Conservation (phyloP, 805 yeast genomes). For the Nakazawaea ernobii region DNA sequence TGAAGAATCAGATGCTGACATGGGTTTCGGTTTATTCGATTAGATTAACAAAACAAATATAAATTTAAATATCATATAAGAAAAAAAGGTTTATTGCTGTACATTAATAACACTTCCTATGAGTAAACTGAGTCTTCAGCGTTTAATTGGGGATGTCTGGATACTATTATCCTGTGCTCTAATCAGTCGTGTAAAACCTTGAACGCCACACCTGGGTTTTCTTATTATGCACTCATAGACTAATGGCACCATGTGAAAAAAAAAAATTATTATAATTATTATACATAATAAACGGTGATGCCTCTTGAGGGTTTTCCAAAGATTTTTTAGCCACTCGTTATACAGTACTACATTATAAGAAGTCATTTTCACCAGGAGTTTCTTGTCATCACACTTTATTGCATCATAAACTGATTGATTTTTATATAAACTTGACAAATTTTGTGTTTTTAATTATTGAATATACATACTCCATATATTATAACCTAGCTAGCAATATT, state of each 20-base stretch:
- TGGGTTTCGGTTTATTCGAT: conserved; percentile 96
- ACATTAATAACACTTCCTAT: background rate
- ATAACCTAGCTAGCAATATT: background rate
- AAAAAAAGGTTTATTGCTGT: background rate
- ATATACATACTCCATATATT: background rate
- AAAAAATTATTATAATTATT: too few relatives aligned
- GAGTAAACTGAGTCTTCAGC: too few relatives aligned
- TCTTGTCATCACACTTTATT: background rate
- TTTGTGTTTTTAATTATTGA: too few relatives aligned
- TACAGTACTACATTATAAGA: too few relatives aligned
- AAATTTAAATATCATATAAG: background rate
- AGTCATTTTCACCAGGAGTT: too few relatives aligned
- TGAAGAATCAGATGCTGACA: conserved; percentile 54
- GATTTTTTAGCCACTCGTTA: background rate
- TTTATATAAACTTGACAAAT: background rate
- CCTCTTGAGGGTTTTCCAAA: too few relatives aligned
- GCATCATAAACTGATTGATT: too few relatives aligned
- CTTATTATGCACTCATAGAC: background rate
- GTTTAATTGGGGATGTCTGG: background rate
- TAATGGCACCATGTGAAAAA: background rate
- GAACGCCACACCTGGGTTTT: background rate
- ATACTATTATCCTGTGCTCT: too few relatives aligned
- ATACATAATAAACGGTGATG: too few relatives aligned
- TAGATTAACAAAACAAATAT: conserved; percentile 34
- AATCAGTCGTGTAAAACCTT: background rate